phyloP scores from a whole-genome alignment of 768 basidiomycete species.

The Suillus plorans region DNA sequence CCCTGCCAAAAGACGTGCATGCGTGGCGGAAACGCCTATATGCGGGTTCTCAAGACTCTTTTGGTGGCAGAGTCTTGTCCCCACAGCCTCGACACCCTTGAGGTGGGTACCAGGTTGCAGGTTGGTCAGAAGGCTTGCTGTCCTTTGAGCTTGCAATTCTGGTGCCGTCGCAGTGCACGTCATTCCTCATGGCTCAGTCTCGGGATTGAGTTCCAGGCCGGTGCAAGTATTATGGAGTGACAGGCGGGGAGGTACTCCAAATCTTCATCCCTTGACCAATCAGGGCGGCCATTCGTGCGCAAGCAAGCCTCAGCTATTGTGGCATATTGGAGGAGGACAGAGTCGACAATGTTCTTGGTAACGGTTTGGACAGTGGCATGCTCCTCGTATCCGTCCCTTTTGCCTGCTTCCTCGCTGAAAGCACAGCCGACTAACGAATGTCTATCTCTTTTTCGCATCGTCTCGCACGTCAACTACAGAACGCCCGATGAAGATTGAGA shows the following conservation, averaged over 20 bases:
- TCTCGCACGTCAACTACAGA: constrained; percentile 52
- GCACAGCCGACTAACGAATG: constrained; percentile 33
- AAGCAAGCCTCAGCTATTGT: constrained; percentile 22
- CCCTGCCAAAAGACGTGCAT: constrained; percentile 12
- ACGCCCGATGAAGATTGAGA: constrained; percentile 98
- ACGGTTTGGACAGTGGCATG: constrained; percentile 25
- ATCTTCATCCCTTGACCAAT: constrained; percentile 35
- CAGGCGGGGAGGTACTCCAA: constrained; percentile 23
- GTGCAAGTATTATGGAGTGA: constrained; percentile 34
- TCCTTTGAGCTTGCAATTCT: constrained; percentile 25
- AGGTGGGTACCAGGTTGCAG: constrained; percentile 26
- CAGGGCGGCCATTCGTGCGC: constrained; percentile 28
- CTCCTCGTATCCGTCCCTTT: constrained; percentile 44
- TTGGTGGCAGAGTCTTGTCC: constrained; percentile 30
- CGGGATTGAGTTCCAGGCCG: constrained; percentile 31
- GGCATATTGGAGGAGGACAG: constrained; percentile 24
- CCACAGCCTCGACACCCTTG: constrained; percentile 22
- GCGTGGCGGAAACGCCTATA: constrained; percentile 17
- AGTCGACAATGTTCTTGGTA: constrained; percentile 25
- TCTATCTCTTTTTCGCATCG: constrained; percentile 31
- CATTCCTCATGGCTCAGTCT: constrained; percentile 29
- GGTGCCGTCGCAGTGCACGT: constrained; percentile 22
- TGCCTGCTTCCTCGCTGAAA: constrained; percentile 35
- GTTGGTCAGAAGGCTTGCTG: constrained; percentile 27
- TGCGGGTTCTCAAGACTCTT: constrained; percentile 28